These are phyloP conservation scores for Cyclotella distinguenda DNA, from an alignment of 108 stramenopile species.

Conservation along the genomic window DNA sequence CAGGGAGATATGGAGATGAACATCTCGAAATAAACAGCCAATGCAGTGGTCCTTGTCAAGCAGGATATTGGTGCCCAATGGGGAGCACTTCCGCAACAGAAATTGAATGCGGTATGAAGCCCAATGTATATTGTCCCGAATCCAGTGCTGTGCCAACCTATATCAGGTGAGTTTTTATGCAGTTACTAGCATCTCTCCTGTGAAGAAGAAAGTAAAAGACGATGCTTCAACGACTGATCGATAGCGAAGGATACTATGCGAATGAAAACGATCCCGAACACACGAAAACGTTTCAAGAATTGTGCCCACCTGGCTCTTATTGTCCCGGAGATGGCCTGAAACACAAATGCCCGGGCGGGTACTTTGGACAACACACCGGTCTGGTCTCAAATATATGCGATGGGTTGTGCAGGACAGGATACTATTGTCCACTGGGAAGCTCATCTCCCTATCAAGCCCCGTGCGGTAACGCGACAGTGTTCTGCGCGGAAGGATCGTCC, in stretches of 20 bases:
- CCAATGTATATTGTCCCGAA: conserved; percentile 35
- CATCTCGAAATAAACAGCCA: conserved; percentile 13
- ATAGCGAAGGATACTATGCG: conserved; percentile 28
- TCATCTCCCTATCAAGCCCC: conserved; percentile 25
- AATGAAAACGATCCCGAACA: conserved; percentile 24
- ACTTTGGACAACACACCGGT: conserved; percentile 21
- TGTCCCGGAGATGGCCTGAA: conserved; percentile 31
- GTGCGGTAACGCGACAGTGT: conserved; percentile 37
- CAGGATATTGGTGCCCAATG: conserved; percentile 27
- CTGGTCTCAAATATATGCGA: conserved; percentile 9
- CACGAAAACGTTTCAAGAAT: conserved; percentile 22
- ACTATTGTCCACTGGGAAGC: conserved; percentile 26
- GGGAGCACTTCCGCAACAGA: conserved; percentile 33
- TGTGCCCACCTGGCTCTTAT: conserved; percentile 31
- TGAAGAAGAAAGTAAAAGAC: no score
- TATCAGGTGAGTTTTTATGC: conserved; percentile 8
- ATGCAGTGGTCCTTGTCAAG: conserved; percentile 23
- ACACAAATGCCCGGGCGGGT: conserved; percentile 14
- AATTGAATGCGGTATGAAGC: conserved; percentile 27
- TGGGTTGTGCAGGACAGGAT: conserved; percentile 27
- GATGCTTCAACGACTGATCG: no score
- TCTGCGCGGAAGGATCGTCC: conserved; percentile 26
- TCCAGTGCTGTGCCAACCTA: conserved; percentile 22
- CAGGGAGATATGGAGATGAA: conserved; percentile 28
- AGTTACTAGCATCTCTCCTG: neutral